Conservation (phyloP, 495 filamentous ascomycete genomes). For the Aspergillus carlsbadensis region DNA sequence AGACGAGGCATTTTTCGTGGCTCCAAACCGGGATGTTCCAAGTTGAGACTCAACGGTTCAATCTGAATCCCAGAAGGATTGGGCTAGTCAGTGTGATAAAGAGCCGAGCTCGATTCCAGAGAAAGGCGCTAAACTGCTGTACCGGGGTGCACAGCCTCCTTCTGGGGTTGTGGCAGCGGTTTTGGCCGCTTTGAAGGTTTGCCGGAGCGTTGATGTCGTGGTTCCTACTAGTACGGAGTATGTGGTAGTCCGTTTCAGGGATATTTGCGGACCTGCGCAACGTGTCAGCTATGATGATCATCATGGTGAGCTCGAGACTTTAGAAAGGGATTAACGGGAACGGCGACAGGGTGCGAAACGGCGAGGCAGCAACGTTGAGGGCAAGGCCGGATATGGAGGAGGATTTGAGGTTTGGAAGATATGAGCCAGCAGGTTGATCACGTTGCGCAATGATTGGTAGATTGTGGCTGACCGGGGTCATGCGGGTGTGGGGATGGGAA, state of each 20-base stretch:
- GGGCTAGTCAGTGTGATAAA: background rate
- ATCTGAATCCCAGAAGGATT: background rate
- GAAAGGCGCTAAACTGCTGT: background rate
- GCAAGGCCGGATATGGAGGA: background rate
- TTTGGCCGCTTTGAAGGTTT: background rate
- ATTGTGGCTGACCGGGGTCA: slow-evolving; percentile 10
- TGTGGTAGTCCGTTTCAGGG: too few species aligned
- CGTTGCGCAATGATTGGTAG: slow-evolving; percentile 31
- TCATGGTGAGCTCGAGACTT: slow-evolving; percentile 1
- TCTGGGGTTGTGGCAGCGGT: slow-evolving; percentile 4
- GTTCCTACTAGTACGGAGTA: too few species aligned
- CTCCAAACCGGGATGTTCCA: background rate
- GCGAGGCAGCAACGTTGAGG: background rate
- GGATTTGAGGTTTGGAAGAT: slow-evolving; percentile 4
- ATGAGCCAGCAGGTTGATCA: slow-evolving; percentile 23
- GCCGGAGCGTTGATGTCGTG: background rate
- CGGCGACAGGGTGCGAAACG: background rate
- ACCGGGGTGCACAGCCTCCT: slow-evolving; percentile 5
- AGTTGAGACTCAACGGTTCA: background rate
- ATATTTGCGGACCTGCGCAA: background rate
- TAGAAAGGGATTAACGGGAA: background rate
- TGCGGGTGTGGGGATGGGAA: slow-evolving; percentile 18
- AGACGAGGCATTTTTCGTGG: slow-evolving; percentile 1
- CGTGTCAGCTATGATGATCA: slow-evolving; percentile 3
- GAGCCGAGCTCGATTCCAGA: background rate